Conservation (phyloP, 345 rosid species). For the Pistacia vera region DNA sequence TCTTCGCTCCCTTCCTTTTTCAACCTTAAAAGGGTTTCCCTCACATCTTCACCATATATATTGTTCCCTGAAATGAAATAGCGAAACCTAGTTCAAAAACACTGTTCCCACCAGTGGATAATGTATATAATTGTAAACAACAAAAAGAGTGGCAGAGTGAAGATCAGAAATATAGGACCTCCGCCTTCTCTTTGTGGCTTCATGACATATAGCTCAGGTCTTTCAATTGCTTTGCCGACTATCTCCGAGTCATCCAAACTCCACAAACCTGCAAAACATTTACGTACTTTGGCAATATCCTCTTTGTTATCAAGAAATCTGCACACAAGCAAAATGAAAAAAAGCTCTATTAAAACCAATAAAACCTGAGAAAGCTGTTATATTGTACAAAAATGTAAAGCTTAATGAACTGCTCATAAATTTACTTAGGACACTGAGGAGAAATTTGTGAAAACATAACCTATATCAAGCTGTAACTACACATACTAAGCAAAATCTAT, state of each 20-base stretch:
- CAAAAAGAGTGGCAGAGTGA: background rate
- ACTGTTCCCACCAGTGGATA: constrained; percentile 28
- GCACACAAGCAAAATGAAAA: constrained; percentile 16
- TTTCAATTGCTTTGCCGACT: constrained; percentile 68
- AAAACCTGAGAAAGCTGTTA: background rate
- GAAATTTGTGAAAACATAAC: background rate
- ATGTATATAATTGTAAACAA: constrained; percentile 1
- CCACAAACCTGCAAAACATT: constrained; percentile 97
- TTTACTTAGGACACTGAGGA: background rate
- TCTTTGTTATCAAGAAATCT: constrained; percentile 80
- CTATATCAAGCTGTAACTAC: background rate
- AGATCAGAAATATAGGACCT: constrained; percentile 44
- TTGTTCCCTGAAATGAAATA: constrained; percentile 64
- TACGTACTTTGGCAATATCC: constrained; percentile 69
- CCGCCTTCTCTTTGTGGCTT: constrained; percentile 99
- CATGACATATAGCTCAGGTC: constrained; percentile 76
- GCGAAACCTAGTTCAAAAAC: background rate
- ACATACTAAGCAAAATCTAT: background rate
- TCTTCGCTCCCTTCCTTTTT: constrained; percentile 63
- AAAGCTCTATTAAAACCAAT: background rate
- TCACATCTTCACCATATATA: constrained; percentile 84
- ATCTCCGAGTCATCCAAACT: constrained; percentile 78
- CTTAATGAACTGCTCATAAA: constrained; percentile 6
- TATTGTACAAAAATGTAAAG: background rate
- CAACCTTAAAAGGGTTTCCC: constrained; percentile 66